Percentiles rank a stretch among this genome's conserved stretches.
These are phyloP conservation scores for Artomyces pyxidatus DNA, from an alignment of 768 basidiomycete species.

Conservation along the genomic window DNA sequence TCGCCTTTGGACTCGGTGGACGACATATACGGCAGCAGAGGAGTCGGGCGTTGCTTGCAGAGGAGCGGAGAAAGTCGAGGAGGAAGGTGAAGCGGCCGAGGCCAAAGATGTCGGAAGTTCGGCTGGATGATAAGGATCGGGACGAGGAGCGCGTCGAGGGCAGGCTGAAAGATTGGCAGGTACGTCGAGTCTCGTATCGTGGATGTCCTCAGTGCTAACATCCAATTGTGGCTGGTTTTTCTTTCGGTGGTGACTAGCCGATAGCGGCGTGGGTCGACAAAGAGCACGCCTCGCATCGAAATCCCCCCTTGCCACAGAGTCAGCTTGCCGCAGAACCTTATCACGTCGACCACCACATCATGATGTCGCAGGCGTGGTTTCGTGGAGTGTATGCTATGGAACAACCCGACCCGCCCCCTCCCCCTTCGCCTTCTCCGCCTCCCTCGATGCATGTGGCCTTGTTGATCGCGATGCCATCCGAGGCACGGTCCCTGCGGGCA, in stretches of 20 bases:
- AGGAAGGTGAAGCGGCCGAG: not conserved
- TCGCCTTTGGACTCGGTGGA: not conserved
- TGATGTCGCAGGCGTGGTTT: conserved; percentile 4
- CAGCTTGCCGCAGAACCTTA: not conserved
- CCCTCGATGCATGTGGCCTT: conserved; percentile 3
- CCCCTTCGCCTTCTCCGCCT: not conserved
- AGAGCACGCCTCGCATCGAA: too few species aligned
- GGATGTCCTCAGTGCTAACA: too few species aligned
- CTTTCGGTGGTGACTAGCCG: conserved; percentile 5
- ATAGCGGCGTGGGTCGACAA: conserved; percentile 9
- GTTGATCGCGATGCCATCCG: conserved; percentile 13
- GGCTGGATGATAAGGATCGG: not conserved
- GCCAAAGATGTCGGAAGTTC: conserved; percentile 9
- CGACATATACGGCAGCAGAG: not conserved
- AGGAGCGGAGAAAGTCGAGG: not conserved
- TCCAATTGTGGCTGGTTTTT: too few species aligned
- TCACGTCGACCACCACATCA: not conserved
- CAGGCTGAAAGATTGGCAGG: conserved; percentile 1
- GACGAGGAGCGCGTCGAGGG: not conserved
- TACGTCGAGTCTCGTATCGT: too few species aligned
- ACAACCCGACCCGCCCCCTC: not conserved
- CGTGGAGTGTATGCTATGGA: not conserved
- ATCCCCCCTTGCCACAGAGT: not conserved
- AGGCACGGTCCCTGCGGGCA: not conserved
- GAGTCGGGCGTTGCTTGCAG: not conserved